Evolutionary conservation across 1,139 yeast species (phyloP).

Genomic region (Protomyces lactucae-debilis): DNA sequence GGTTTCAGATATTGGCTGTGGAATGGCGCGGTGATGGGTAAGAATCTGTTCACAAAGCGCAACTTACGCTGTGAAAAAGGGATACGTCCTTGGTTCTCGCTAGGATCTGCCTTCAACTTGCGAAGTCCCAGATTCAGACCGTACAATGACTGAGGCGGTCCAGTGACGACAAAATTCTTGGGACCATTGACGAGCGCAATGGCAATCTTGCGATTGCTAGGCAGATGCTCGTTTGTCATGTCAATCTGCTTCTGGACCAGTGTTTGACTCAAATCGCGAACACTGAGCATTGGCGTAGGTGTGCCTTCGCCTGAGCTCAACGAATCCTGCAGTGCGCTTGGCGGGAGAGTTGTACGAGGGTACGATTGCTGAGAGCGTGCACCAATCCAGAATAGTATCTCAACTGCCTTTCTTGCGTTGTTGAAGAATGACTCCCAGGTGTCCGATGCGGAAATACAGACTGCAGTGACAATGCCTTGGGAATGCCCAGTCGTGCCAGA

Average conservation of each 20-base stretch:
- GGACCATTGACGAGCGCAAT: constrained; percentile 93
- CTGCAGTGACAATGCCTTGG: constrained; percentile 92
- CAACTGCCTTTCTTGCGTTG: constrained; percentile 70
- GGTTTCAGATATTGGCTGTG: constrained; percentile 79
- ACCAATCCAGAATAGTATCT: constrained; percentile 87
- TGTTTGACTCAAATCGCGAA: constrained; percentile 74
- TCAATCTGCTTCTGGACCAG: constrained; percentile 77
- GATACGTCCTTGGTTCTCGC: constrained; percentile 89
- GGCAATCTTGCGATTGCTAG: constrained; percentile 82
- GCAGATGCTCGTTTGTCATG: constrained; percentile 88
- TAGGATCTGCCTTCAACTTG: constrained; percentile 90
- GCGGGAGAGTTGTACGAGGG: constrained; percentile 92
- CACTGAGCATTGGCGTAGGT: constrained; percentile 95
- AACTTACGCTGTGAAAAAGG: constrained; percentile 91
- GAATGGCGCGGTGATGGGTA: constrained; percentile 95
- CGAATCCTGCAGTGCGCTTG: constrained; percentile 87
- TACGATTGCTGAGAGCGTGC: constrained; percentile 83
- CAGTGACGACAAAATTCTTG: constrained; percentile 88
- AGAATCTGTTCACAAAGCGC: constrained; percentile 85
- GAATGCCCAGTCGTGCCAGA: constrained; percentile 96
- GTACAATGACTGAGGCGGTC: constrained; percentile 97
- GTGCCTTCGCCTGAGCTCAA: constrained; percentile 91
- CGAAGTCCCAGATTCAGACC: constrained; percentile 90
- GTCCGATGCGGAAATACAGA: constrained; percentile 79
- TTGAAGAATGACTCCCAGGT: constrained; percentile 78